Evolutionary conservation across 164 flowering plant genomes (phyloP).

Genomic region (Tetrastigma voinierianum): DNA sequence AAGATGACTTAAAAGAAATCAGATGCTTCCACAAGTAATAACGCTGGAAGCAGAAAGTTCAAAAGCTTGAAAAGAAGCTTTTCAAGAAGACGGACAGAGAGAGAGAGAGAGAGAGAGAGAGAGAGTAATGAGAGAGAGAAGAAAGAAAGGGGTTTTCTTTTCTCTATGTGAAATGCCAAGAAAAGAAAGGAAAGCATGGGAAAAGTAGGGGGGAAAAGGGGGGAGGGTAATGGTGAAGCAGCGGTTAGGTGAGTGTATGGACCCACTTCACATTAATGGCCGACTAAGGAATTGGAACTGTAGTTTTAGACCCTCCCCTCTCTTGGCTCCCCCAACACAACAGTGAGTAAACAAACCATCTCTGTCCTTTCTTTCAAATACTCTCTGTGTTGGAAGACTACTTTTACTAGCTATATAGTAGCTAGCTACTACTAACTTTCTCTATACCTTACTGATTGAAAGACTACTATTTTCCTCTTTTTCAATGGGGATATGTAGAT

Average conservation of each 20-base stretch:
- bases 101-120: constrained; percentile 4
- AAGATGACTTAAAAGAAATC: constrained; percentile 12
- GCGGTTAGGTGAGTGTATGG: constrained; percentile 41
- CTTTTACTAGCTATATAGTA: too few species aligned
- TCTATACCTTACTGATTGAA: neutral
- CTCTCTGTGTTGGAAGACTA: too few species aligned
- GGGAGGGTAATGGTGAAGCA: constrained; percentile 18
- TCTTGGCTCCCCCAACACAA: constrained; percentile 13
- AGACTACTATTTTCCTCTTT: neutral
- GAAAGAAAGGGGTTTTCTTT: neutral
- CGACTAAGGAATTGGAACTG: constrained; percentile 36
- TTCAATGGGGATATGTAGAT: neutral
- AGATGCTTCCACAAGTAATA: constrained; percentile 19
- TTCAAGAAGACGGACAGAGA: constrained; percentile 21
- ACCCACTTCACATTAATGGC: constrained; percentile 35
- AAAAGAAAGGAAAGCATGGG: constrained; percentile 9
- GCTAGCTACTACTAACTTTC: too few species aligned
- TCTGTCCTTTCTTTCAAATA: too few species aligned
- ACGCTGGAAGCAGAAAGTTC: constrained; percentile 24
- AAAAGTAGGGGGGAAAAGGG: neutral
- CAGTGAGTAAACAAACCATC: constrained; percentile 13
- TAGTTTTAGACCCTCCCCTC: constrained; percentile 23
- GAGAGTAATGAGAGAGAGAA: constrained; percentile 6
- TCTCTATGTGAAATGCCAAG: constrained; percentile 12
- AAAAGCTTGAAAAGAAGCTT: constrained; percentile 12